Percentiles rank a stretch among this genome's conserved stretches.
These are phyloP conservation scores for Paraurostyla sp. DNA, from an alignment of 73 alveolate species.

Conservation along the genomic window DNA sequence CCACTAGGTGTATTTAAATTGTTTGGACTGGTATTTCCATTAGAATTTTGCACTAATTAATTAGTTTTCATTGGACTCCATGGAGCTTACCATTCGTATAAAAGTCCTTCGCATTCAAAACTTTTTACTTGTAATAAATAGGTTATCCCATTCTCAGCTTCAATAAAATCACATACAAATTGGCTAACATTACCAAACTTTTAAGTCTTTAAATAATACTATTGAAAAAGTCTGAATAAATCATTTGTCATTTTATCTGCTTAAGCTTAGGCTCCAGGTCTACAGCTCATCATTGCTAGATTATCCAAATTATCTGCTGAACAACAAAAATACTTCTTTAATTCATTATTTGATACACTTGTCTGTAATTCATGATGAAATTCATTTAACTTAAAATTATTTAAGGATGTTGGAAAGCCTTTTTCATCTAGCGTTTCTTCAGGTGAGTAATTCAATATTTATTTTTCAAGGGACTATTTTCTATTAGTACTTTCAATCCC, in stretches of 20 bases:
- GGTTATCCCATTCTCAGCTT: constrained; percentile 38
- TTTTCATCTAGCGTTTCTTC: constrained; percentile 14
- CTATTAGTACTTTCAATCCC: too few relatives aligned
- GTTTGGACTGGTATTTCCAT: too few relatives aligned
- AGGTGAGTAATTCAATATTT: not conserved
- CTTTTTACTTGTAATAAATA: constrained; percentile 27
- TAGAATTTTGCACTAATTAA: too few relatives aligned
- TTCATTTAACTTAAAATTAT: constrained; percentile 17
- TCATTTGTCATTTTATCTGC: constrained; percentile 46
- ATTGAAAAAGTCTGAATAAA: constrained; percentile 19
- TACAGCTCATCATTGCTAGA: constrained; percentile 46
- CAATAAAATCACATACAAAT: constrained; percentile 57
- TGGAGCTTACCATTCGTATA: constrained; percentile 47
- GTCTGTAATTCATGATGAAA: not conserved
- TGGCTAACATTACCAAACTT: constrained; percentile 33
- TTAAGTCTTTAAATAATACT: constrained; percentile 9
- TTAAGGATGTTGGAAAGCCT: constrained; percentile 22
- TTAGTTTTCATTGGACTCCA: constrained; percentile 16
- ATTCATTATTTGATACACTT: not conserved
- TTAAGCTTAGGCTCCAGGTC: constrained; percentile 44
- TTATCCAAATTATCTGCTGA: constrained; percentile 36
- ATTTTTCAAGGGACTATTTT: not conserved
- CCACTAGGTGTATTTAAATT: not conserved
- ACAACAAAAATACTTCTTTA: constrained; percentile 8
- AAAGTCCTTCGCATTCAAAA: constrained; percentile 54